A percentile compares a stretch with the other conserved stretches of the same genome.
These are phyloP conservation scores for Coemansia reversa DNA, from an alignment of 192 early-diverging fungal species.

Conservation along the genomic window DNA sequence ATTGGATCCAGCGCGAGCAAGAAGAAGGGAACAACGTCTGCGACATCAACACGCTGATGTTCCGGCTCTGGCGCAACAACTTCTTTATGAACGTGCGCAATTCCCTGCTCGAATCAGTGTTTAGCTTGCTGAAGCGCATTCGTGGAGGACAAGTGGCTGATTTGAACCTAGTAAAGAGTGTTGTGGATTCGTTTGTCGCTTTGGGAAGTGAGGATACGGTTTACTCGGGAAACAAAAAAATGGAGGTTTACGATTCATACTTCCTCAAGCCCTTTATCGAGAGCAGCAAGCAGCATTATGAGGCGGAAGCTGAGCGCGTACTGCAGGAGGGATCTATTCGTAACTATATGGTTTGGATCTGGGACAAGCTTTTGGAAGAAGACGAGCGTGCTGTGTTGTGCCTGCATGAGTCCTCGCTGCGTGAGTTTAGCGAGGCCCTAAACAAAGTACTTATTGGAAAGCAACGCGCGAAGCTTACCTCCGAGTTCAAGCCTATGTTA, in stretches of 20 bases:
- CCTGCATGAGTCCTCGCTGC: slow-evolving; percentile 77
- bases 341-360: slow-evolving; percentile 94
- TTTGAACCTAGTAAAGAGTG: slow-evolving; percentile 77
- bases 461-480: slow-evolving; percentile 78
- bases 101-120: slow-evolving; percentile 51
- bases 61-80: slow-evolving; percentile 74
- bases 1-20: slow-evolving; percentile 96
- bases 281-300: slow-evolving; percentile 84
- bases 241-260: slow-evolving; percentile 85
- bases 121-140: slow-evolving; percentile 71
- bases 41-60: slow-evolving; percentile 89
- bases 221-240: slow-evolving; percentile 69
- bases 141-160: slow-evolving; percentile 88
- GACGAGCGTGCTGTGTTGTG: slow-evolving; percentile 86
- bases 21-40: slow-evolving; percentile 87
- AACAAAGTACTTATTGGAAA: slow-evolving; percentile 85
- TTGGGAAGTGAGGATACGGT: slow-evolving; percentile 70
- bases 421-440: slow-evolving; percentile 75
- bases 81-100: slow-evolving; percentile 53
- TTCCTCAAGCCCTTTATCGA: slow-evolving; percentile 84
- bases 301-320: slow-evolving; percentile 85
- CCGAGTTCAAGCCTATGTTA: slow-evolving; percentile 89
- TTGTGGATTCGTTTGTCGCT: slow-evolving; percentile 90
- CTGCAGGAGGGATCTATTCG: slow-evolving; percentile 85
- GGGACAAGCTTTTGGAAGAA: slow-evolving; percentile 74